Base-by-base conservation (phyloP, 371 early-diverging fungal species). In the Saksenaea vasiformis region DNA sequence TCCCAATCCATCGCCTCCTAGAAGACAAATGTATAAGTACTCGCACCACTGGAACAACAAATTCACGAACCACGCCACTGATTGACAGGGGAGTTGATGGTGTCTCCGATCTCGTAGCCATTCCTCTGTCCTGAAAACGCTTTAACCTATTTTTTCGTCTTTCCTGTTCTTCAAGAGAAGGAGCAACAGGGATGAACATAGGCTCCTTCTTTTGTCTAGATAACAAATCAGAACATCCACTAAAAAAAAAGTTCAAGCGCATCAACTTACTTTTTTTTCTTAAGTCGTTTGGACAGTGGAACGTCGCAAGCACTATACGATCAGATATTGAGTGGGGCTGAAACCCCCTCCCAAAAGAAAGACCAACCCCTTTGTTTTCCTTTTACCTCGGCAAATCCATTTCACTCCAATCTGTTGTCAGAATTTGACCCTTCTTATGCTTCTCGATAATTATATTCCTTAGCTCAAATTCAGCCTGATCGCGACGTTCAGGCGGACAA, bases 1-100 rank as follows among this genome's bases (percentile, higher is more conserved):
- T 92, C 93, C 88, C 90, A 90, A 64, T 90, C 89, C 61, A 87
- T 85, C 31, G 88, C 91, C 63, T 92, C 93, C 64, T 79, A 62
- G 2, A n/a, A n/a, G 61, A 57, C 11, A 65, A 61, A 34, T 64
- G 43, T 19, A 17, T 31, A 5, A 68, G 24, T 15, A 24, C 4
- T 54, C 26, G 53, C 28, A 54, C 22, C 14, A 5, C 28, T 41
- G 26, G 3, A 5, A 2, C 22, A 38, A 26, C 3, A 2, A 60
- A 62, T 15, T 62, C 64, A 34, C 55, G 22, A 31, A 56, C 43
- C 53, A 53, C 31, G 38, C 26, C 54, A 62, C 62, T 62, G 43
- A 56, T 36, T 5, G 56, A 38, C 28, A 57, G 53, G 14, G 62
- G 62, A 3, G 62, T 55, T 9, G 58, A 36, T 3, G 62, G 62